Evolutionary conservation across 441 rosid genomes (phyloP), one percentile per base, ranked within the genome.

Genomic region (Manihot esculenta): DNA sequence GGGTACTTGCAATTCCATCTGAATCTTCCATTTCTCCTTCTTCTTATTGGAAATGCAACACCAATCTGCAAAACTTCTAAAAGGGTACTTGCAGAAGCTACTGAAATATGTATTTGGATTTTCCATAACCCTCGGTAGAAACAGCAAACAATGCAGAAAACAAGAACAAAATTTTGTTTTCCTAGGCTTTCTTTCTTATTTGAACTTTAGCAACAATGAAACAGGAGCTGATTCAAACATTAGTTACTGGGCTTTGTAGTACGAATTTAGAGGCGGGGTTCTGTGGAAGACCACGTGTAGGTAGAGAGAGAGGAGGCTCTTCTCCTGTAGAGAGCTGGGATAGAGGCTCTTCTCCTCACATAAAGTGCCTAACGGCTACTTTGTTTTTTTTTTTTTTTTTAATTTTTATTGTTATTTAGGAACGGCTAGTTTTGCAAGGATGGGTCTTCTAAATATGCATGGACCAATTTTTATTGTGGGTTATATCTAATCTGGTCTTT

Each of bases 321-420:
- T 69, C 38, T 61, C 49, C 65, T 23, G n/a, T n/a, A 60, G 58
- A 55, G 42, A 11, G 21, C 8, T 66, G 73, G 26, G 45, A 76
- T 67, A 72, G 80, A 73, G 72, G 79, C 75, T 75, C 76, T 66
- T 69, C 38, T 61, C 49, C 65, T 23, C 11, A 53, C 18, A 73
- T 72, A 10, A 33, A 62, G 73, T 63, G 54, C 60, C 53, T 33
- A 86, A 86, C 89, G 90, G 90, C 90, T 89, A 89, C 80, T 84
- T 85, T 81, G 62, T 55, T n/a, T n/a, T n/a, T n/a, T n/a, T n/a
- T n/a, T n/a, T n/a, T n/a, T n/a, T n/a, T n/a, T n/a, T n/a, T n/a
- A n/a, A n/a, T n/a, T n/a, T n/a, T n/a, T n/a, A n/a, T n/a, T n/a
- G n/a, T n/a, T n/a, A n/a, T n/a, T n/a, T n/a, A n/a, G n/a, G 35